These are phyloP conservation scores for Knoxia roxburghii DNA, from an alignment of 257 asterid genomes.

Conservation along the genomic window DNA sequence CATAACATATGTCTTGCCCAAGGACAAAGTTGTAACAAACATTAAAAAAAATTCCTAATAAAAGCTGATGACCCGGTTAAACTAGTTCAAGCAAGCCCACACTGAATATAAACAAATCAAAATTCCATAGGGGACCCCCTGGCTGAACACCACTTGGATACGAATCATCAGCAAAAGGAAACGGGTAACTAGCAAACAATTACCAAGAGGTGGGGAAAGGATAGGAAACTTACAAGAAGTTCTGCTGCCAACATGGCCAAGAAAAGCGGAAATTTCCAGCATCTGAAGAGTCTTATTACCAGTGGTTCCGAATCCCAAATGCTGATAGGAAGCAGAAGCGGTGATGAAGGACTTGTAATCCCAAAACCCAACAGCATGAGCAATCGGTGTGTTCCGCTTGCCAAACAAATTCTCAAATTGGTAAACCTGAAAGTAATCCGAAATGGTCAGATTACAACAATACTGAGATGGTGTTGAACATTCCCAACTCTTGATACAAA, in stretches of 20 bases:
- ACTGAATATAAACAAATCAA: neutral
- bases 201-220: no score
- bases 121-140: neutral
- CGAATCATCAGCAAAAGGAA: neutral
- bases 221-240: conserved; percentile 59
- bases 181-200: neutral
- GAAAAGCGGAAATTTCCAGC: conserved; percentile 75
- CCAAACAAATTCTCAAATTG: conserved; percentile 70
- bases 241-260: conserved; percentile 78
- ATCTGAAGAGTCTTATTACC: conserved; percentile 61
- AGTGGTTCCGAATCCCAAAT: conserved; percentile 81
- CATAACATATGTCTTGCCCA: no score
- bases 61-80: neutral
- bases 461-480: conserved; percentile 43
- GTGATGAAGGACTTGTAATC: conserved; percentile 65
- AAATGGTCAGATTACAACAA: conserved; percentile 77
- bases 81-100: neutral
- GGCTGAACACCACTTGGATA: neutral
- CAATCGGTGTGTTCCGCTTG: conserved; percentile 67
- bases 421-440: conserved; percentile 60
- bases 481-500: conserved; percentile 74
- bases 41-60: no score
- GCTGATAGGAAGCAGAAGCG: conserved; percentile 67
- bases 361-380: conserved; percentile 81
- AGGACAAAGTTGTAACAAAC: no score